phyloP scores from a whole-genome alignment of 192 early-diverging fungal genomes.

The Podila clonocystis region DNA sequence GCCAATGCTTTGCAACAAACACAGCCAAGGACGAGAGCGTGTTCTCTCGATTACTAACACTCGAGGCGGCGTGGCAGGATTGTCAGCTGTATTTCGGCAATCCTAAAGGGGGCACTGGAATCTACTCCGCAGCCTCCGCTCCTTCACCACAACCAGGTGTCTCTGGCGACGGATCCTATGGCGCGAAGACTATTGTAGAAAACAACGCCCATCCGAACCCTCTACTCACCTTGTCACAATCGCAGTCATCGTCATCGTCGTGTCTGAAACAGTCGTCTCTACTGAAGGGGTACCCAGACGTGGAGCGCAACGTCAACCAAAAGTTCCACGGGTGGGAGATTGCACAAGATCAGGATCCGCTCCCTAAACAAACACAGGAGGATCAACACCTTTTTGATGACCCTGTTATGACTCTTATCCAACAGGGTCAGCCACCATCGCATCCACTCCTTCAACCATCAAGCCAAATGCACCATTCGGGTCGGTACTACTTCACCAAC shows the following conservation, averaged over 20 bases:
- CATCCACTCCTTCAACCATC: too few relatives aligned
- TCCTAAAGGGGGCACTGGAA: neutral
- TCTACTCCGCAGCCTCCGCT: neutral
- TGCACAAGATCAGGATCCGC: constrained; percentile 3
- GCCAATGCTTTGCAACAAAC: constrained; percentile 8
- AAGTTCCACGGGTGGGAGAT: constrained; percentile 45
- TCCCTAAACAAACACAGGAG: neutral
- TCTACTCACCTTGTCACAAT: neutral
- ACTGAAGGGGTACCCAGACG: constrained; percentile 29
- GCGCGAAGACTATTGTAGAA: too few relatives aligned
- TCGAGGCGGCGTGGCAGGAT: constrained; percentile 38
- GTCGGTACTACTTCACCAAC: constrained; percentile 71
- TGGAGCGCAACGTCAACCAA: constrained; percentile 34
- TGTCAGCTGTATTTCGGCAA: constrained; percentile 50
- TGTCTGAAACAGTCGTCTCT: neutral
- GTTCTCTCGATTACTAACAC: constrained; percentile 30
- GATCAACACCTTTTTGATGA: neutral
- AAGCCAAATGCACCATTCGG: neutral
- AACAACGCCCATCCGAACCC: neutral
- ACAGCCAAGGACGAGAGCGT: constrained; percentile 13
- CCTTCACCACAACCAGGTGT: neutral
- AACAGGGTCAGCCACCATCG: neutral
- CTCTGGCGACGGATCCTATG: neutral
- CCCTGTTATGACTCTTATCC: neutral
- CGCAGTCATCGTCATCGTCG: neutral